These are phyloP conservation scores for Verticillium klebahnii DNA, from an alignment of 2,329 filamentous ascomycete species.

Conservation along the genomic window DNA sequence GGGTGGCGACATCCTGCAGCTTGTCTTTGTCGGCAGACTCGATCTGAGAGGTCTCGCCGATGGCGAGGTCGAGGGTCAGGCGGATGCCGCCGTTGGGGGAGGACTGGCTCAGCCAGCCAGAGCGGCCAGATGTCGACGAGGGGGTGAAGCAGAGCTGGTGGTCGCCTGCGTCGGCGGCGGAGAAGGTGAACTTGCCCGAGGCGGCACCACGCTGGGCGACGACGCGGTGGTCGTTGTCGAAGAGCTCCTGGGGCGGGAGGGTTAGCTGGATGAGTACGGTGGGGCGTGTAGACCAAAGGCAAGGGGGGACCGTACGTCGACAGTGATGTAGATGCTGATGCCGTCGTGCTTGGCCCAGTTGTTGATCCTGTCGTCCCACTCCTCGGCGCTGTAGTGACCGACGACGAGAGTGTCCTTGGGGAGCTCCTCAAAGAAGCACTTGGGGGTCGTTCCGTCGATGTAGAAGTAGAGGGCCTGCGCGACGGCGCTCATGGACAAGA, in stretches of 20 bases:
- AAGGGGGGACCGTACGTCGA: constrained; percentile 57
- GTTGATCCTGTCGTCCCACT: constrained; percentile 68
- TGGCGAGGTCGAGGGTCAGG: constrained; percentile 82
- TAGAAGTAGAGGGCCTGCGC: constrained; percentile 92
- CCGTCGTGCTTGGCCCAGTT: constrained; percentile 69
- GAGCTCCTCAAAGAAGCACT: constrained; percentile 98
- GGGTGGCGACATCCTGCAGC: constrained; percentile 82
- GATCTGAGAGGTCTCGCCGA: constrained; percentile 91
- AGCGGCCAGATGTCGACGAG: constrained; percentile 63
- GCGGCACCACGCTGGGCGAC: constrained; percentile 76
- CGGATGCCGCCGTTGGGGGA: constrained; percentile 72
- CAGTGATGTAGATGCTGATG: constrained; percentile 82
- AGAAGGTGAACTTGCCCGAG: constrained; percentile 89
- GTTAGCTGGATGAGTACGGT: not conserved
- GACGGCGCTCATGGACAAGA: constrained; percentile 60
- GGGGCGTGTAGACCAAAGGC: not conserved
- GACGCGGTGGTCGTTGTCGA: constrained; percentile 96
- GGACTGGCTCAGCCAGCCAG: constrained; percentile 66
- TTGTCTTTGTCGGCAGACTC: constrained; percentile 92
- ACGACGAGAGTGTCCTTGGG: constrained; percentile 97
- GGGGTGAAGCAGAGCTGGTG: constrained; percentile 95
- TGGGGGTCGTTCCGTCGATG: constrained; percentile 78
- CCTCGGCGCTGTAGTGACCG: constrained; percentile 83
- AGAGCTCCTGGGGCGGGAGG: constrained; percentile 61
- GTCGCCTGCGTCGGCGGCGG: constrained; percentile 87